These are phyloP conservation scores for Sphagnurus paluster DNA, from an alignment of 1,284 basidiomycete species.

Conservation along the genomic window DNA sequence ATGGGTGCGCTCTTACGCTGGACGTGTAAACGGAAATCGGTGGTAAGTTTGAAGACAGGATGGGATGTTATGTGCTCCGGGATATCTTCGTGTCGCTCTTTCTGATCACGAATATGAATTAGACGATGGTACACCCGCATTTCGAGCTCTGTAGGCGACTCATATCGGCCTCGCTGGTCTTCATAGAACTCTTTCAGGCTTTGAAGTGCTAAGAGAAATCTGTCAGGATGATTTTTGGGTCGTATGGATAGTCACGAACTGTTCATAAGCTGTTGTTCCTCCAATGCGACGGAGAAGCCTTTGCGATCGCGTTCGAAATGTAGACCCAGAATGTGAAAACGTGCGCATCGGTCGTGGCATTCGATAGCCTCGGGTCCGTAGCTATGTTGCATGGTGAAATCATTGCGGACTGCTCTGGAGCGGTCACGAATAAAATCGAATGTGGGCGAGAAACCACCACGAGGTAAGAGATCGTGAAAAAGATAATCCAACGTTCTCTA, in stretches of 20 bases:
- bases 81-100: constrained; percentile 80
- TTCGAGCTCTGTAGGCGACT: constrained; percentile 87
- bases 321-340: constrained; percentile 90
- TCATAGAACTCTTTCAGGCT: constrained; percentile 93
- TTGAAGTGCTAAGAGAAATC: constrained; percentile 65
- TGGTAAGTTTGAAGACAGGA: constrained; percentile 80
- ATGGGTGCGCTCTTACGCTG: constrained; percentile 82
- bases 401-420: constrained; percentile 87
- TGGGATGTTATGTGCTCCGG: constrained; percentile 71
- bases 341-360: constrained; percentile 90
- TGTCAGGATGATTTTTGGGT: constrained; percentile 8
- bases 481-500: constrained; percentile 91
- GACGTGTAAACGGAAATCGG: constrained; percentile 77
- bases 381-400: constrained; percentile 93
- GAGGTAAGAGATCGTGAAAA: constrained; percentile 77
- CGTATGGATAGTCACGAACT: constrained; percentile 48
- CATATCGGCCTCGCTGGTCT: constrained; percentile 69
- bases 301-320: constrained; percentile 67
- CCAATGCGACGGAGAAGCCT: constrained; percentile 71
- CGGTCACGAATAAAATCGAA: constrained; percentile 92
- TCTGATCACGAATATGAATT: constrained; percentile 85
- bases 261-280: constrained; percentile 89
- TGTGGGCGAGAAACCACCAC: constrained; percentile 68
- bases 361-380: constrained; percentile 81
- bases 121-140: constrained; percentile 95